Conservation (phyloP, 1,284 basidiomycete species). For the Leccinum ambiguum region DNA sequence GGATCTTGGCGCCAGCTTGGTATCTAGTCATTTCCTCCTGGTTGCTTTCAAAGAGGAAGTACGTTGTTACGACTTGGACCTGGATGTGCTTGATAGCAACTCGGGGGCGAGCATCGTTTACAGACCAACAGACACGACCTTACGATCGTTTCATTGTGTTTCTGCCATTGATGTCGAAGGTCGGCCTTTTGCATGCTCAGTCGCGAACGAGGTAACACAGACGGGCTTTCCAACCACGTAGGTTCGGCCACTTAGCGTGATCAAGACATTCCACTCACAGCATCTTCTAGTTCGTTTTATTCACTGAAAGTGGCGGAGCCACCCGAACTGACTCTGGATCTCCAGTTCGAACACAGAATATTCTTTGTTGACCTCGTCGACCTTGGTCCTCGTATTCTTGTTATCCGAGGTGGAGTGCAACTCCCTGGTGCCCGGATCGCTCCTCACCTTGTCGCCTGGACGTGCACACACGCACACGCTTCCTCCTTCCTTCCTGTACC, state of each 20-base stretch:
- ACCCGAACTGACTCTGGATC: constrained; percentile 15
- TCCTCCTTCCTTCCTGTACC: constrained; percentile 7
- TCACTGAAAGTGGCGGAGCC: constrained; percentile 7
- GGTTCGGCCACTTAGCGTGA: background rate
- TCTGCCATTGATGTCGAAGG: constrained; percentile 21
- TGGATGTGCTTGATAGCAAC: constrained; percentile 15
- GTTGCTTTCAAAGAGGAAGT: constrained; percentile 18
- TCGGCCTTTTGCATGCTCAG: constrained; percentile 18
- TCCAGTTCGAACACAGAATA: constrained; percentile 11
- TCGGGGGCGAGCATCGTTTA: constrained; percentile 17
- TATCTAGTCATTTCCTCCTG: constrained; percentile 23
- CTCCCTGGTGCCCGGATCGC: background rate
- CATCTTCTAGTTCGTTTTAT: constrained; percentile 15
- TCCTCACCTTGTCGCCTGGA: constrained; percentile 16
- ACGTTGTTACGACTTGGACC: constrained; percentile 21
- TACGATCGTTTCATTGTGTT: constrained; percentile 14
- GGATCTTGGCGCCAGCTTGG: constrained; percentile 5
- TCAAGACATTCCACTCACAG: background rate
- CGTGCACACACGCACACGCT: constrained; percentile 12
- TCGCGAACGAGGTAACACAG: constrained; percentile 10
- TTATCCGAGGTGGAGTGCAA: constrained; percentile 7
- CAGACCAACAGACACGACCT: constrained; percentile 4
- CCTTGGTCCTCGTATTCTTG: constrained; percentile 20
- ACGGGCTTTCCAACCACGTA: constrained; percentile 6
- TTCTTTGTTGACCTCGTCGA: constrained; percentile 9